Conservation (phyloP, 2,329 filamentous ascomycete species). For the Pseudopithomyces maydicus region DNA sequence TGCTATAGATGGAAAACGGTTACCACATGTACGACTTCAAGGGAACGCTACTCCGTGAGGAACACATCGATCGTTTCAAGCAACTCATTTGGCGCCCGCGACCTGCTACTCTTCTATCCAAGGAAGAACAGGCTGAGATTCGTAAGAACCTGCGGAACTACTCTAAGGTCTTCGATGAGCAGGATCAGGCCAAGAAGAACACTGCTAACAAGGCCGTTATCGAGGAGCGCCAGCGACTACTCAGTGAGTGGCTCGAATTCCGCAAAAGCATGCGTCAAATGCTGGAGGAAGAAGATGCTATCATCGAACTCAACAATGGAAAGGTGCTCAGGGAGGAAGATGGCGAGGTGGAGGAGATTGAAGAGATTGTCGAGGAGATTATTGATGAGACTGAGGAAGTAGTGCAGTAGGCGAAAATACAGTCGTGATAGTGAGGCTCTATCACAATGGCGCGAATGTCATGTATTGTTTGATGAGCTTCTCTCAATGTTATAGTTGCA, state of each 20-base stretch:
- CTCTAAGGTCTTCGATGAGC: constrained; percentile 91
- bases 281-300: constrained; percentile 61
- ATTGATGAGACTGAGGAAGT: constrained; percentile 88
- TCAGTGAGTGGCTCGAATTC: constrained; percentile 91
- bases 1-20: constrained; percentile 89
- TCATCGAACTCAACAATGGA: constrained; percentile 62
- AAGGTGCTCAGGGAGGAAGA: constrained; percentile 56
- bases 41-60: constrained; percentile 85
- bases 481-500: background rate
- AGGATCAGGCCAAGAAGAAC: constrained; percentile 90
- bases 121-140: constrained; percentile 96
- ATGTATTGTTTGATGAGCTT: background rate
- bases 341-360: constrained; percentile 59
- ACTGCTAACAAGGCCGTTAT: constrained; percentile 94
- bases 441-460: background rate
- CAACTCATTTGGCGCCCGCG: constrained; percentile 95
- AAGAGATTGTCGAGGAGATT: constrained; percentile 89
- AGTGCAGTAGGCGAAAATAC: constrained; percentile 30
- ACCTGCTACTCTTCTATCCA: constrained; percentile 85
- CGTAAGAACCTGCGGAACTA: constrained; percentile 99
- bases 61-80: constrained; percentile 96
- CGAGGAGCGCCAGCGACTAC: constrained; percentile 78
- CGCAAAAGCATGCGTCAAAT: constrained; percentile 73
- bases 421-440: background rate
- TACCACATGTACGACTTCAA: constrained; percentile 98